Evolutionary conservation across 192 early-diverging fungal genomes (phyloP).

Genomic region (Coemansia sp.): DNA sequence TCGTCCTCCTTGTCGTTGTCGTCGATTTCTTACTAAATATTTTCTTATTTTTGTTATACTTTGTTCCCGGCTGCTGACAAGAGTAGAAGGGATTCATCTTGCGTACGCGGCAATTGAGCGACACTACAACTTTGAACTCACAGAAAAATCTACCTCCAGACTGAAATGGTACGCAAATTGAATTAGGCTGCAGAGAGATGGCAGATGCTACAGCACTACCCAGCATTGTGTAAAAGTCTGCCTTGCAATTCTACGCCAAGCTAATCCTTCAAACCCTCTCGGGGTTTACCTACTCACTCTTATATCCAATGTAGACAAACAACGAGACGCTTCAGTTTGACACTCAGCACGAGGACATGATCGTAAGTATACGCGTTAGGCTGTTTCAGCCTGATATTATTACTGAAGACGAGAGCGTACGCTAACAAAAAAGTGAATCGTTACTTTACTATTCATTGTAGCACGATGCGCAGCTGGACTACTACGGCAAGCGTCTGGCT

Average conservation of each 20-base stretch:
- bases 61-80: neutral
- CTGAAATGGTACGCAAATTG: constrained; percentile 5
- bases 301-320: constrained; percentile 28
- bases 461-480: constrained; percentile 83
- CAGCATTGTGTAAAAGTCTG: no score
- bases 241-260: neutral
- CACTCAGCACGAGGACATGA: constrained; percentile 60
- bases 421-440: neutral
- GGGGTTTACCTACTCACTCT: neutral
- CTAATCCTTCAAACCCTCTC: neutral
- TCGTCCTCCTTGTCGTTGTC: neutral
- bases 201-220: neutral
- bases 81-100: constrained; percentile 10
- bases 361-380: constrained; percentile 35
- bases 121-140: constrained; percentile 57
- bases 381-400: neutral
- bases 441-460: constrained; percentile 15
- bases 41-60: constrained; percentile 28
- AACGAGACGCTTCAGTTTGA: constrained; percentile 55
- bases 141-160: constrained; percentile 67
- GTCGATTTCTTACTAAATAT: neutral
- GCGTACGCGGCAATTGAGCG: neutral
- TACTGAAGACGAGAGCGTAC: neutral
- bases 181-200: neutral
- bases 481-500: constrained; percentile 89